These are phyloP conservation scores for Fusarium sp. DNA, from an alignment of 2,329 filamentous ascomycete genomes.

Conservation along the genomic window DNA sequence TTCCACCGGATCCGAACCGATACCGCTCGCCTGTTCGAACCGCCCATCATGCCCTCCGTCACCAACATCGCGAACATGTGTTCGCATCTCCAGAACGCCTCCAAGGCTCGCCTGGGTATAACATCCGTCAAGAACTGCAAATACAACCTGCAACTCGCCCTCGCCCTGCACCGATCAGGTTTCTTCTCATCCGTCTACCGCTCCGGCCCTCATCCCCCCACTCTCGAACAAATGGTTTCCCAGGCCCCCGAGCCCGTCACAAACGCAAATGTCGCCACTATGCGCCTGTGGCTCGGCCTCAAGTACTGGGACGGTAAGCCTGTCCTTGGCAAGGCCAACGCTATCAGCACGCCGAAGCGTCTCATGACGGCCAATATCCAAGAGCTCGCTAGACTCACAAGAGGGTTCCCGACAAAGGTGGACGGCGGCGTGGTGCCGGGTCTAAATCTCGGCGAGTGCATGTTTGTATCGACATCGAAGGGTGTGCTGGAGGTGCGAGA, in stretches of 20 bases:
- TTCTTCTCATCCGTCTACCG: slow-evolving; percentile 86
- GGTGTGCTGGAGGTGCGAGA: slow-evolving; percentile 87
- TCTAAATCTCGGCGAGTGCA: slow-evolving; percentile 81
- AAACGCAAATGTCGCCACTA: slow-evolving; percentile 76
- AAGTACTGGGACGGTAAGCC: slow-evolving; percentile 91
- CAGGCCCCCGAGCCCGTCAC: slow-evolving; percentile 70
- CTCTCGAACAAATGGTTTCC: slow-evolving; percentile 59
- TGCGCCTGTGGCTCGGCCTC: slow-evolving; percentile 87
- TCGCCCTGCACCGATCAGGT: slow-evolving; percentile 84
- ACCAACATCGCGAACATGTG: slow-evolving; percentile 82
- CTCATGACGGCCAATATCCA: slow-evolving; percentile 73
- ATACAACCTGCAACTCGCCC: slow-evolving; percentile 79
- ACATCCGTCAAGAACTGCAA: slow-evolving; percentile 87
- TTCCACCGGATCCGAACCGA: neutral
- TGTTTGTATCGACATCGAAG: slow-evolving; percentile 82
- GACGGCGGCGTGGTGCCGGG: slow-evolving; percentile 78
- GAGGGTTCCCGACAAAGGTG: slow-evolving; percentile 71
- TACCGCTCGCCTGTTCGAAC: neutral
- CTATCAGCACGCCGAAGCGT: slow-evolving; percentile 81
- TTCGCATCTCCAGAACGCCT: slow-evolving; percentile 92
- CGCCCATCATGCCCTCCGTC: slow-evolving; percentile 62
- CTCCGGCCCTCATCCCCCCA: slow-evolving; percentile 68
- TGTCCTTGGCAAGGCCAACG: slow-evolving; percentile 74
- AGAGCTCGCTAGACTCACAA: slow-evolving; percentile 73
- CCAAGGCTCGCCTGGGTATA: slow-evolving; percentile 82